Evolutionary conservation across 1,139 yeast species (phyloP).

Genomic region (Candida tetrigidarum): DNA sequence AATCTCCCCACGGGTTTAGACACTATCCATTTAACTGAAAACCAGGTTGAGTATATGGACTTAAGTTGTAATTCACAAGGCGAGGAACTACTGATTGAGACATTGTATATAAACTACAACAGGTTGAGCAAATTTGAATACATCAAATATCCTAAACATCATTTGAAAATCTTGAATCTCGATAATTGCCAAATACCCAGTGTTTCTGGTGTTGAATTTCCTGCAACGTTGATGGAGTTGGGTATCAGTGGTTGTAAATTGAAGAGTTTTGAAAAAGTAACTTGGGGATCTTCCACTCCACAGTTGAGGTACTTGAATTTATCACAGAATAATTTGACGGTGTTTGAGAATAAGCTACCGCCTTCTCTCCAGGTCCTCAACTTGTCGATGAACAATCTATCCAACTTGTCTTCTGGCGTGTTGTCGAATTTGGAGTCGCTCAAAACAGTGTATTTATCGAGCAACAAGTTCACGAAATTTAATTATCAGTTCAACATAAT

Average conservation of each 20-base stretch:
- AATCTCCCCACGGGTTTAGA: slow-evolving; percentile 21
- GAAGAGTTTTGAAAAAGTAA: slow-evolving; percentile 17
- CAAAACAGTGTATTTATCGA: slow-evolving; percentile 18
- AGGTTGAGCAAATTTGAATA: slow-evolving; percentile 17
- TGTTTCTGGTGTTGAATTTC: slow-evolving; percentile 18
- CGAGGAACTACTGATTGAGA: slow-evolving; percentile 20
- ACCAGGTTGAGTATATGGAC: slow-evolving; percentile 22
- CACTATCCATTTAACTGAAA: slow-evolving; percentile 29
- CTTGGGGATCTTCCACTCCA: slow-evolving; percentile 17
- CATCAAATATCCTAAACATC: slow-evolving; percentile 22
- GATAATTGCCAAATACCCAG: slow-evolving; percentile 23
- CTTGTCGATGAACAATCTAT: slow-evolving; percentile 16
- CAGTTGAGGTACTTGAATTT: slow-evolving; percentile 17
- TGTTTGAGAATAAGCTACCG: slow-evolving; percentile 17
- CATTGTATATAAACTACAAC: slow-evolving; percentile 26
- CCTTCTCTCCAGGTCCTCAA: slow-evolving; percentile 15
- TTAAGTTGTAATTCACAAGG: slow-evolving; percentile 21
- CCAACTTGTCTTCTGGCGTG: slow-evolving; percentile 14
- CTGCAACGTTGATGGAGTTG: slow-evolving; percentile 21
- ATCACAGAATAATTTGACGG: slow-evolving; percentile 20
- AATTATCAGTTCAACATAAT: slow-evolving; percentile 13
- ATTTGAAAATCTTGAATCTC: slow-evolving; percentile 23
- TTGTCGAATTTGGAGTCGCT: slow-evolving; percentile 16
- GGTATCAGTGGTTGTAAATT: slow-evolving; percentile 28
- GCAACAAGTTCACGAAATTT: slow-evolving; percentile 18